These are phyloP conservation scores for Albophoma yamanashiensis DNA, from an alignment of 2,329 filamentous ascomycete species.

Conservation along the genomic window DNA sequence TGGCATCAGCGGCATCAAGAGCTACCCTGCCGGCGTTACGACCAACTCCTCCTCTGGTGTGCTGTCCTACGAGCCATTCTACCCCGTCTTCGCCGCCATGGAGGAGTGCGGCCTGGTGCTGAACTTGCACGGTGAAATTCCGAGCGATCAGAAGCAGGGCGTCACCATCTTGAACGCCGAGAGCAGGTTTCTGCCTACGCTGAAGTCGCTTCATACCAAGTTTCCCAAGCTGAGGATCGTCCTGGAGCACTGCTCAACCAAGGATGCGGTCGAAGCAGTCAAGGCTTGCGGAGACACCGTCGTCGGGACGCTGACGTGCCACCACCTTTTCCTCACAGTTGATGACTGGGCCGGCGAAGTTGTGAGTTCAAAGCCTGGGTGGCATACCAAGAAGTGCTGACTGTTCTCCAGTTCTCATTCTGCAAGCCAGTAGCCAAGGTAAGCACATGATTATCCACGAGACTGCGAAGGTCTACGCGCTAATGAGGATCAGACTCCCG, in stretches of 20 bases:
- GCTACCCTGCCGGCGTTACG: conserved; percentile 55
- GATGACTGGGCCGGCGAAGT: conserved; percentile 2
- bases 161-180: conserved; percentile 26
- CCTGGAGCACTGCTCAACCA: conserved; percentile 81
- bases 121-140: conserved; percentile 90
- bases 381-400: conserved; percentile 37
- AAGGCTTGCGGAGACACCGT: conserved; percentile 67
- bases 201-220: conserved; percentile 58
- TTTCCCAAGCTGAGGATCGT: conserved; percentile 63
- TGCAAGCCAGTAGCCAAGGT: conserved; percentile 66
- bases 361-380: neutral
- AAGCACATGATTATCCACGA: conserved; percentile 45
- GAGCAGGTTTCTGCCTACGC: conserved; percentile 65
- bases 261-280: conserved; percentile 70
- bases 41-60: conserved; percentile 62
- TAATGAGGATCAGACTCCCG: neutral
- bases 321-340: conserved; percentile 68
- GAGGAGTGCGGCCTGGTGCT: conserved; percentile 71
- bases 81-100: conserved; percentile 82
- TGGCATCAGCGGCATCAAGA: conserved; percentile 63
- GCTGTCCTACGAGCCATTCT: conserved; percentile 58
- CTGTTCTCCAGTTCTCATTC: conserved; percentile 41
- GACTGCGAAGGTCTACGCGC: no score
- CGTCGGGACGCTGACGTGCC: conserved; percentile 70
- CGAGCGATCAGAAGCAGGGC: conserved; percentile 34